Evolutionary conservation across 495 filamentous ascomycete genomes (phyloP).

Genomic region (Gamarada debralockiae): DNA sequence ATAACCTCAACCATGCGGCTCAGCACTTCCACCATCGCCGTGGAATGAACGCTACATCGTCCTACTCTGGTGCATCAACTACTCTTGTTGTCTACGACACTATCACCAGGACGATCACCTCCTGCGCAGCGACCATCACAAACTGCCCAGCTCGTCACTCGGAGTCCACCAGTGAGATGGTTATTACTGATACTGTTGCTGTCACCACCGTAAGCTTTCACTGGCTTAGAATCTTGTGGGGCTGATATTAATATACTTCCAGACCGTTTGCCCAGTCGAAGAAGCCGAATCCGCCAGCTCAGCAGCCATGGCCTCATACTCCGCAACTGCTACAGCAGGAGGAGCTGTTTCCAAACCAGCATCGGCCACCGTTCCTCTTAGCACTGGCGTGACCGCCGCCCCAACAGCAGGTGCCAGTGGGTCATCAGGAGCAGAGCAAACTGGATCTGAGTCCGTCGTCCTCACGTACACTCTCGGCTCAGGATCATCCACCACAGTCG

Average conservation of each 20-base stretch:
- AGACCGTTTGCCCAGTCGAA: slow-evolving; percentile 30
- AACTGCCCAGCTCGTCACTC: slow-evolving; percentile 29
- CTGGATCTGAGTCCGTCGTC: slow-evolving; percentile 1
- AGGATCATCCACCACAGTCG: slow-evolving; percentile 48
- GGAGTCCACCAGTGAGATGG: slow-evolving; percentile 17
- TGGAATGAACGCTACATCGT: slow-evolving; percentile 14
- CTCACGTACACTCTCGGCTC: slow-evolving; percentile 37
- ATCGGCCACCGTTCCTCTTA: slow-evolving; percentile 4
- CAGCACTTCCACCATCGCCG: slow-evolving; percentile 29
- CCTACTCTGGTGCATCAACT: slow-evolving; percentile 17
- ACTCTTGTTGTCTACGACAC: slow-evolving; percentile 35
- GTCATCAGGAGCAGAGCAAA: not conserved
- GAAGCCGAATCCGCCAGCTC: slow-evolving; percentile 18
- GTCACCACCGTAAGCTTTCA: slow-evolving; percentile 23
- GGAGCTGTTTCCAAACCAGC: slow-evolving; percentile 1
- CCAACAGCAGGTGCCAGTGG: not conserved
- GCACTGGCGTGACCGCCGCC: slow-evolving; percentile 12
- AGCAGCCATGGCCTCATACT: slow-evolving; percentile 13
- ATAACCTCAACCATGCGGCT: slow-evolving; percentile 21
- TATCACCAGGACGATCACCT: slow-evolving; percentile 28
- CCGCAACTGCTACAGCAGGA: slow-evolving; percentile 8
- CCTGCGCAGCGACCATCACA: slow-evolving; percentile 24
- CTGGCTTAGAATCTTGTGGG: not conserved
- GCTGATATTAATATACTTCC: slow-evolving; percentile 6
- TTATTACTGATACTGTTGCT: slow-evolving; percentile 27